Base-by-base conservation (phyloP, 192 early-diverging fungal genomes). In the Backusella liffmaniae region DNA sequence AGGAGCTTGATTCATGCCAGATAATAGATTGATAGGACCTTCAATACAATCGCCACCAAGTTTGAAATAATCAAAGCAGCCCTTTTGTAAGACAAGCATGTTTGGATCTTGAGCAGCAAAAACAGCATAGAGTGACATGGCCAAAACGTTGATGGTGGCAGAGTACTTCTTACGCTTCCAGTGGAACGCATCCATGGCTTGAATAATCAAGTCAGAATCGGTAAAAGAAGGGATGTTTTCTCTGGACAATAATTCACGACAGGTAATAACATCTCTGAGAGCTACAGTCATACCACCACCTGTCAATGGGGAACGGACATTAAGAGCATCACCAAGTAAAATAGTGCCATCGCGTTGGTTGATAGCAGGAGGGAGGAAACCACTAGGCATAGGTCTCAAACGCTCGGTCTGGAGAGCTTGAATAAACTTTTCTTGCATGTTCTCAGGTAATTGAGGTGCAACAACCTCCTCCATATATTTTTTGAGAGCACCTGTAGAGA, bases 251-350 rank as follows among this genome's bases (percentile, higher is more conserved):
- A 92, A 76, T 7, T 93, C 84, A 4, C 84, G 72, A 26, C 97
- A 67, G 26, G 89, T 86, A 2, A 96, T 92, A 4, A 95, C 93
- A 82, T 99, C 97, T 88, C 92, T 95, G 37, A 98, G 85, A 0
- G 90, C 97, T 0, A 99, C 92, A 0, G 97, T 97, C 97, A 99
- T 99, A 32, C 97, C 97, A 65, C 94, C 88, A 56, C 97, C 97
- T 2, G 96, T 98, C 59, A 99, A 83, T 18, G 96, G 96, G 73
- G 97, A 95, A 39, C 96, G 87, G 86, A 98, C 96, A 80, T 99
- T 99, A 79, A 95, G 90, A 1, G 97, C 95, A 84, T 99, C 97
- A 59, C 97, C 97, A n/a, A 98, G 81, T n/a, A 96, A 79, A 53
- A 98, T 86, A 1, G 95, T 80, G 1, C 97, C 97, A 41, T 85